Evolutionary conservation across 305 asterid species (phyloP).

Genomic region (Fraxinus platypoda): DNA sequence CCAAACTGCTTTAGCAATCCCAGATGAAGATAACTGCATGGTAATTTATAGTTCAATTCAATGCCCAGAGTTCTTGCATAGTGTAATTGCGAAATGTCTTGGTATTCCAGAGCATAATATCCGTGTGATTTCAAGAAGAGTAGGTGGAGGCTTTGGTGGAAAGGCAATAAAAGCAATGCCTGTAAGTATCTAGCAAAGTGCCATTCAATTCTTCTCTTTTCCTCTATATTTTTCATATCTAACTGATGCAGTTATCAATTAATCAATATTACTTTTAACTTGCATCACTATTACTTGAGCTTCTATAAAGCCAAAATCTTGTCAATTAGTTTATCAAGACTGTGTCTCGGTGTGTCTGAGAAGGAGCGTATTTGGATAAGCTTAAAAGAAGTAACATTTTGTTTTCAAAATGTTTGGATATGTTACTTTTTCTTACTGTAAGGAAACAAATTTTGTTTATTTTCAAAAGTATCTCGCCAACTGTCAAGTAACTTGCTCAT

Average conservation of each 20-base stretch:
- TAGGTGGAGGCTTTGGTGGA: constrained; percentile 91
- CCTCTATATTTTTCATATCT: background rate
- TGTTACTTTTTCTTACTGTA: background rate
- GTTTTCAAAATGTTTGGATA: background rate
- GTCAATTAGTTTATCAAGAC: background rate
- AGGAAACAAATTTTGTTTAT: background rate
- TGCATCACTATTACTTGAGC: background rate
- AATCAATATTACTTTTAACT: background rate
- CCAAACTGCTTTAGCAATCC: constrained; percentile 77
- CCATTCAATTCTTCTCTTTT: background rate
- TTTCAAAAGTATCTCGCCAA: background rate
- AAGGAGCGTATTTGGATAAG: background rate
- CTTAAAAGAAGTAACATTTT: background rate
- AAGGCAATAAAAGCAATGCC: constrained; percentile 60
- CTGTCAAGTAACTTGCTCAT: background rate
- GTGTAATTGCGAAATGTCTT: constrained; percentile 63
- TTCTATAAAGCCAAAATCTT: background rate
- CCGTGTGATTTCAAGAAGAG: constrained; percentile 70
- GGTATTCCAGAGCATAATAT: constrained; percentile 70
- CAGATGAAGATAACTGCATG: constrained; percentile 88
- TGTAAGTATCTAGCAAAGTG: constrained; percentile 37
- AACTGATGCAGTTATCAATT: background rate
- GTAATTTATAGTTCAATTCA: constrained; percentile 68
- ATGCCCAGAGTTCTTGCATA: constrained; percentile 53
- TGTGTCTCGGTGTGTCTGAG: background rate